Evolutionary conservation across 169 alveolate genomes (phyloP).

Genomic region (Perkinsus marinus): DNA sequence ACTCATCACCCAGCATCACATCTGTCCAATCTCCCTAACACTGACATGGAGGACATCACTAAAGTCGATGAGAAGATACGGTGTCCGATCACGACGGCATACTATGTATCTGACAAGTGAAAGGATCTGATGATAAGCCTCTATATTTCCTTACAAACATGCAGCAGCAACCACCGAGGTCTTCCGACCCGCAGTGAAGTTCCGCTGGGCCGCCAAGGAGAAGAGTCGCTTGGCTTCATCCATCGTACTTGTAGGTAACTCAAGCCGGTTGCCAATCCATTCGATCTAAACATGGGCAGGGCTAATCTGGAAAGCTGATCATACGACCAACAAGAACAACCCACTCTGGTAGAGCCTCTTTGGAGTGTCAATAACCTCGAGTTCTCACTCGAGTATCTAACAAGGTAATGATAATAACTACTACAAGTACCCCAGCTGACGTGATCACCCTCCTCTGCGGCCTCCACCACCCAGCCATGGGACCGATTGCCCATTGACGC

Average conservation of each 20-base stretch:
- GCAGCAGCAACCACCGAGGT: conserved; percentile 82
- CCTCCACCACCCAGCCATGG: not conserved
- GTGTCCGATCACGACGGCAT: conserved; percentile 80
- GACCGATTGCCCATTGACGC: conserved; percentile 30
- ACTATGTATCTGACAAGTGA: conserved; percentile 51
- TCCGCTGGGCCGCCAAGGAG: conserved; percentile 78
- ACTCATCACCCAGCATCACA: not conserved
- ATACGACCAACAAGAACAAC: too few relatives aligned
- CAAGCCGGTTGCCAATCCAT: conserved; percentile 62
- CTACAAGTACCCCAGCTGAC: not conserved
- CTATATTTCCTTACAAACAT: conserved; percentile 34
- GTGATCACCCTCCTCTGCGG: not conserved
- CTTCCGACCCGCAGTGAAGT: conserved; percentile 83
- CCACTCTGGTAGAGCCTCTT: conserved; percentile 50
- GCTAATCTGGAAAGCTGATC: too few relatives aligned
- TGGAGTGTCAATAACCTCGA: not conserved
- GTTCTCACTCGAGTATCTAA: not conserved
- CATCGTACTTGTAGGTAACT: conserved; percentile 53
- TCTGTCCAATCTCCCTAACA: conserved; percentile 68
- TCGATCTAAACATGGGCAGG: conserved; percentile 60
- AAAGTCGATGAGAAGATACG: conserved; percentile 83
- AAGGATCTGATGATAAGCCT: not conserved
- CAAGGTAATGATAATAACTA: not conserved
- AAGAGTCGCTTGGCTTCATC: conserved; percentile 78
- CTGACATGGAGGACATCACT: conserved; percentile 77